A percentile compares a stretch with the other conserved stretches of the same genome.
These are phyloP conservation scores for Diaporthe humulicola DNA, from an alignment of 2,329 filamentous ascomycete species.

Conservation along the genomic window DNA sequence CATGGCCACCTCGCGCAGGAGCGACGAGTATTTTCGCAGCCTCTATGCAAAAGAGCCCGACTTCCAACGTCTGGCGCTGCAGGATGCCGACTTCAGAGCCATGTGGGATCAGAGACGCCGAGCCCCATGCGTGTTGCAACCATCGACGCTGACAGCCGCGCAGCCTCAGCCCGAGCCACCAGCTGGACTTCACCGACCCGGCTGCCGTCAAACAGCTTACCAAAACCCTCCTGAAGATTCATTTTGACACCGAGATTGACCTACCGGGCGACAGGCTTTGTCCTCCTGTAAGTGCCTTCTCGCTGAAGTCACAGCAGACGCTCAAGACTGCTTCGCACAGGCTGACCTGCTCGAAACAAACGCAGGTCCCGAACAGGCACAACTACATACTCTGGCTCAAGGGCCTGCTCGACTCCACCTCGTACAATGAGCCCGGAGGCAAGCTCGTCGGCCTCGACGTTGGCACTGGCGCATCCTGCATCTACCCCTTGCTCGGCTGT, in stretches of 20 bases:
- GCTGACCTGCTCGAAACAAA: slow-evolving; percentile 14
- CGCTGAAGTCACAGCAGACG: not conserved
- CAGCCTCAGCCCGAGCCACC: slow-evolving; percentile 56
- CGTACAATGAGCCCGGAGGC: slow-evolving; percentile 61
- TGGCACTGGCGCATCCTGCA: slow-evolving; percentile 90
- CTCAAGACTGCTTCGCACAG: not conserved
- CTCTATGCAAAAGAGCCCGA: slow-evolving; percentile 58
- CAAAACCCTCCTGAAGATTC: slow-evolving; percentile 78
- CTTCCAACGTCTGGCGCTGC: slow-evolving; percentile 57
- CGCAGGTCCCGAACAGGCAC: slow-evolving; percentile 75
- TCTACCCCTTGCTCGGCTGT: slow-evolving; percentile 89
- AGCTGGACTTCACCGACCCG: slow-evolving; percentile 86
- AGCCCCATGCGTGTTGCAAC: not conserved
- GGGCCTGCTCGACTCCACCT: slow-evolving; percentile 79
- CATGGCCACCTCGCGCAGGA: slow-evolving; percentile 34
- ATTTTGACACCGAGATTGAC: slow-evolving; percentile 80
- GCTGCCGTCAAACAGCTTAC: slow-evolving; percentile 84
- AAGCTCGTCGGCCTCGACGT: slow-evolving; percentile 82
- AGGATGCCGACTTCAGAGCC: slow-evolving; percentile 57
- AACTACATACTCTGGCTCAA: slow-evolving; percentile 95
- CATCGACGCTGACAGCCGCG: slow-evolving; percentile 9
- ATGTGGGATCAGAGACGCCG: slow-evolving; percentile 50
- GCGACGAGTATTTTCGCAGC: slow-evolving; percentile 50
- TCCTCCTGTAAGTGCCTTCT: slow-evolving; percentile 74
- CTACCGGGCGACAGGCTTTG: slow-evolving; percentile 86